Percentiles rank a stretch among this genome's conserved stretches.
Conservation (phyloP, 1,139 yeast genomes). For the Hansenula lynferdii region DNA sequence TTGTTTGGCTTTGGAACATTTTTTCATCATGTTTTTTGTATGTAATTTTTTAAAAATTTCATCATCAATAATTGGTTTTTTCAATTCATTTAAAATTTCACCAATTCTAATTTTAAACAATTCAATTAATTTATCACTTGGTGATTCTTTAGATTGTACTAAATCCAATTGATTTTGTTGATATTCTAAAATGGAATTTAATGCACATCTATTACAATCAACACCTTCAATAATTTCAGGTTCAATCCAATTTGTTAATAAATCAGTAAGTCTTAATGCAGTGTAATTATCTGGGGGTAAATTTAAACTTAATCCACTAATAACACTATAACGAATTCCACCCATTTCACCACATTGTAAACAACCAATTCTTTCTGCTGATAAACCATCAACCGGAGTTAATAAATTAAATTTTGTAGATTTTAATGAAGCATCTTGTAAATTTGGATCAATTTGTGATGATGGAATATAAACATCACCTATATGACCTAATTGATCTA, state of each 20-base stretch:
- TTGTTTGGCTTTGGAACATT: conserved; percentile 80
- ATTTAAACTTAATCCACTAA: conserved; percentile 76
- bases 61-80: conserved; percentile 69
- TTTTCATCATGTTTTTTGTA: conserved; percentile 69
- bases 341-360: conserved; percentile 89
- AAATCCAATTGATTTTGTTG: conserved; percentile 37
- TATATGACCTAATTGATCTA: conserved; percentile 45
- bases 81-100: conserved; percentile 53
- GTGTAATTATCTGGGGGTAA: conserved; percentile 44
- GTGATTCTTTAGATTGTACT: conserved; percentile 19
- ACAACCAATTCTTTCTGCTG: conserved; percentile 87
- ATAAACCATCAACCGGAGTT: conserved; percentile 88
- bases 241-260: conserved; percentile 66
- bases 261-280: conserved; percentile 45
- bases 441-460: conserved; percentile 66
- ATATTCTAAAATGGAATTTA: conserved; percentile 53
- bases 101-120: conserved; percentile 48
- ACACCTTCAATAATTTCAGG: conserved; percentile 90
- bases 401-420: conserved; percentile 53
- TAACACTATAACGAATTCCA: conserved; percentile 79
- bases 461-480: conserved; percentile 72
- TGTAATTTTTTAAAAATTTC: conserved; percentile 70
- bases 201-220: conserved; percentile 88
- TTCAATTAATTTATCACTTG: conserved; percentile 34
- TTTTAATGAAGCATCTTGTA: conserved; percentile 32